Evolutionary conservation across 352 stramenopile genomes (phyloP).

Genomic region (Phytophthora pistaciae): DNA sequence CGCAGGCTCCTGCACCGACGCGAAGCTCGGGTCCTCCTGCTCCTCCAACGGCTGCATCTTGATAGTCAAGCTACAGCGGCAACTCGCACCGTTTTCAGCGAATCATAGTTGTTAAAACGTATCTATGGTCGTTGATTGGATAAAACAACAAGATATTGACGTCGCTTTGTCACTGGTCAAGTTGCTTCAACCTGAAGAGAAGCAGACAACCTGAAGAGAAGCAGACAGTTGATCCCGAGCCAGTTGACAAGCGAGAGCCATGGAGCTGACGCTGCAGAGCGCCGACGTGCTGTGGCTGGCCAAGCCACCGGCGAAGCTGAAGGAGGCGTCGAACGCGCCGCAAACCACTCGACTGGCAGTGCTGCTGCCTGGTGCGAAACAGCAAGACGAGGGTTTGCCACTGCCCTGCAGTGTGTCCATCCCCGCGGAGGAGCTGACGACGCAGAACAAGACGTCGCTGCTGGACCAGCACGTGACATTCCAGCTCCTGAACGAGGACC

Average conservation of each 20-base stretch:
- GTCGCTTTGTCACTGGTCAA: constrained; percentile 10
- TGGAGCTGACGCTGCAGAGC: constrained; percentile 47
- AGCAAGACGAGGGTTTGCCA: constrained; percentile 22
- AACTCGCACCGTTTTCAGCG: constrained; percentile 13
- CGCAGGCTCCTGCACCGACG: constrained; percentile 36
- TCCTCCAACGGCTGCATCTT: constrained; percentile 47
- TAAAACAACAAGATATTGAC: constrained; percentile 3
- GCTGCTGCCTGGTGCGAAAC: constrained; percentile 19
- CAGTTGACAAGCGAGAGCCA: constrained; percentile 10
- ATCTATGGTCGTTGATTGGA: constrained; percentile 6
- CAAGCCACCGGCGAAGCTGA: constrained; percentile 23
- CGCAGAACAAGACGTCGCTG: constrained; percentile 46
- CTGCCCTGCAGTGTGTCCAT: constrained; percentile 54
- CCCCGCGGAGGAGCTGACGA: constrained; percentile 26
- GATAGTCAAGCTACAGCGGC: constrained; percentile 3
- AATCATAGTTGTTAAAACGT: constrained; percentile 9
- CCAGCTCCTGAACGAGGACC: constrained; percentile 35
- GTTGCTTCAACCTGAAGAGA: constrained; percentile 28
- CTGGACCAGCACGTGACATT: constrained; percentile 53
- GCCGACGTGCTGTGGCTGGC: constrained; percentile 42
- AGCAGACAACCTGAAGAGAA: constrained; percentile 18
- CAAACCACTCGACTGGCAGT: constrained; percentile 19
- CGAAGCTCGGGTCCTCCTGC: constrained; percentile 48
- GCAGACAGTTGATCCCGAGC: too few species aligned
- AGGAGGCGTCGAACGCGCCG: constrained; percentile 1